Evolutionary conservation across 1,139 yeast species (phyloP).

Genomic region (Blastobotrys niveus): DNA sequence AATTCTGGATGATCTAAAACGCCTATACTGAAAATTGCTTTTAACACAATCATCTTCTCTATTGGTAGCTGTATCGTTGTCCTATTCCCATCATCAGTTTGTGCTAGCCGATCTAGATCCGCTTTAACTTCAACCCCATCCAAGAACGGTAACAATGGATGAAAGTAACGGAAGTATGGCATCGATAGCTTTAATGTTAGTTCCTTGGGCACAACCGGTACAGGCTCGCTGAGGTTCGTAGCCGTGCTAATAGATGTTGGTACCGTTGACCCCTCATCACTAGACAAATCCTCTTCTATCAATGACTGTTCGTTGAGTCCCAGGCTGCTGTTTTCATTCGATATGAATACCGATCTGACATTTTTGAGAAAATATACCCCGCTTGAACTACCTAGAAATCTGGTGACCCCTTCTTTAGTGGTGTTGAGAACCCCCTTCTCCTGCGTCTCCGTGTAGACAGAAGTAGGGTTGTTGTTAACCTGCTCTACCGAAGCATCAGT

Average conservation of each 20-base stretch:
- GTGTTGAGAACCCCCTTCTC: conserved; percentile 16
- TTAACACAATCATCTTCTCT: conserved; percentile 4
- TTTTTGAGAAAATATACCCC: conserved; percentile 16
- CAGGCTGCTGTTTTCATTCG: conserved; percentile 6
- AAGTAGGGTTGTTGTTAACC: too few species aligned
- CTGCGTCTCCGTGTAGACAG: conserved; percentile 11
- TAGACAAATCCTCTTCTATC: conserved; percentile 8
- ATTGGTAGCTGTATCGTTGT: conserved; percentile 5
- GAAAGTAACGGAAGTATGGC: conserved; percentile 20
- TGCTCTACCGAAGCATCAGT: conserved; percentile 35
- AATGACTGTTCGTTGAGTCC: conserved; percentile 13
- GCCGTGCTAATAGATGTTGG: conserved; percentile 1
- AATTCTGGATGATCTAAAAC: conserved; percentile 10
- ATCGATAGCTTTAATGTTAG: conserved; percentile 11
- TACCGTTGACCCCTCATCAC: conserved; percentile 3
- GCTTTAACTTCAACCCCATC: conserved; percentile 14
- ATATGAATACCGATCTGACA: conserved; percentile 14
- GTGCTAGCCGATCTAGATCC: conserved; percentile 8
- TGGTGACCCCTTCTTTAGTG: conserved; percentile 13
- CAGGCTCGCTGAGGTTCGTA: conserved; percentile 7
- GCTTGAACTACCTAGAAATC: conserved; percentile 17
- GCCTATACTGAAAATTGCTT: conserved; percentile 15
- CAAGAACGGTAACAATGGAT: conserved; percentile 18
- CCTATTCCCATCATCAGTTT: not conserved
- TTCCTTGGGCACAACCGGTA: too few species aligned